Evolutionary conservation across 2,329 filamentous ascomycete species (phyloP).

Genomic region (Colletotrichum limetticola): DNA sequence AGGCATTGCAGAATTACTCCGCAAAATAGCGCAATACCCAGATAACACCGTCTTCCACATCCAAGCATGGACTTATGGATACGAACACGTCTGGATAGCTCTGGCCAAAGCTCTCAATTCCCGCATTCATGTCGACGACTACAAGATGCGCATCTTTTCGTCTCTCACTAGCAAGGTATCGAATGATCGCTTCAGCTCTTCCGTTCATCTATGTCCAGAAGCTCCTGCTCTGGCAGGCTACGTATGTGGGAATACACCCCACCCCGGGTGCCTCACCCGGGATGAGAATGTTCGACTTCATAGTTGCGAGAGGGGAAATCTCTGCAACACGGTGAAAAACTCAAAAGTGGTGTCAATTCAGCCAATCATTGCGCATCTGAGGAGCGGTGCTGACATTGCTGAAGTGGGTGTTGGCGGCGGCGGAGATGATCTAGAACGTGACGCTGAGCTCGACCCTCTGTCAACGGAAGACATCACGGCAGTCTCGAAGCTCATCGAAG

Average conservation of each 20-base stretch:
- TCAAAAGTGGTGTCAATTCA: slow-evolving; percentile 77
- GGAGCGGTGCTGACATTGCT: slow-evolving; percentile 69
- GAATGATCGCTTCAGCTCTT: slow-evolving; percentile 50
- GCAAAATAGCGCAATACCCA: slow-evolving; percentile 75
- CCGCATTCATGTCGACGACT: slow-evolving; percentile 83
- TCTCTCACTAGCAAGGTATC: slow-evolving; percentile 63
- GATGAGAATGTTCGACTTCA: slow-evolving; percentile 76
- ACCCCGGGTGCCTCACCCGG: slow-evolving; percentile 78
- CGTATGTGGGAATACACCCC: slow-evolving; percentile 75
- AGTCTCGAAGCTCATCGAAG: slow-evolving; percentile 50
- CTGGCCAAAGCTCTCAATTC: slow-evolving; percentile 77
- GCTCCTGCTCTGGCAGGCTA: slow-evolving; percentile 78
- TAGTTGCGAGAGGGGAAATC: slow-evolving; percentile 82
- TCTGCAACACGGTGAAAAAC: slow-evolving; percentile 61
- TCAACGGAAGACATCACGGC: slow-evolving; percentile 63
- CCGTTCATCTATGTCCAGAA: slow-evolving; percentile 63
- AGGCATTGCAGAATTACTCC: slow-evolving; percentile 78
- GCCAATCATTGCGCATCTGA: slow-evolving; percentile 77
- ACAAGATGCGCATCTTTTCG: slow-evolving; percentile 79
- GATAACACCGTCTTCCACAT: slow-evolving; percentile 83
- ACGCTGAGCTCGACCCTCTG: slow-evolving; percentile 72
- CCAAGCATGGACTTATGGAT: slow-evolving; percentile 88
- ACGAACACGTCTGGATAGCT: slow-evolving; percentile 92
- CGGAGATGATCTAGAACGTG: slow-evolving; percentile 76
- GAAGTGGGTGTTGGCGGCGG: slow-evolving; percentile 86